Conservation (phyloP, 495 filamentous ascomycete genomes). For the Lophium mytilinum region DNA sequence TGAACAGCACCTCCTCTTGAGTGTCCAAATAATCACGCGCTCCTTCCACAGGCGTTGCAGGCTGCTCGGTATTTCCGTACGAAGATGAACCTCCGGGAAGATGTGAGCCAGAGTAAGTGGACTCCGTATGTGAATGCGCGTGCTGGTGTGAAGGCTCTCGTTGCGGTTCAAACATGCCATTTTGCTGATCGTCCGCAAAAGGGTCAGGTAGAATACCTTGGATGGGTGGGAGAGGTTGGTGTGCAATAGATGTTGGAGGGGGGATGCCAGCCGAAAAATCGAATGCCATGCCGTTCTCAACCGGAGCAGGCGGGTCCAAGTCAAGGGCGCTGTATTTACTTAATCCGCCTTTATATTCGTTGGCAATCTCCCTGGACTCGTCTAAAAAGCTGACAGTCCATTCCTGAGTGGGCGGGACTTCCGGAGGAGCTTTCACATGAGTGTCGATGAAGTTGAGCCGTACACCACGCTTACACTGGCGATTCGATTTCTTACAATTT, state of each 20-base stretch:
- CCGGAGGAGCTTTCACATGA: conserved; percentile 60
- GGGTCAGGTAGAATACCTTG: conserved; percentile 34
- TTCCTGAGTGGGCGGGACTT: conserved; percentile 47
- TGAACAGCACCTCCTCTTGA: conserved; percentile 69
- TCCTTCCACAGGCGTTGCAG: conserved; percentile 26
- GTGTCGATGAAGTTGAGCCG: conserved; percentile 91
- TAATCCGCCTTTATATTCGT: conserved; percentile 79
- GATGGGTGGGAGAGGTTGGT: conserved; percentile 40
- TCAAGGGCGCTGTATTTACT: conserved; percentile 59
- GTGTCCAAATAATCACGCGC: conserved; percentile 49
- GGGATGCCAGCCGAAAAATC: conserved; percentile 35
- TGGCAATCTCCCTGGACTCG: conserved; percentile 84
- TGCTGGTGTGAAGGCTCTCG: conserved; percentile 26
- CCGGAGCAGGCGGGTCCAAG: conserved; percentile 27
- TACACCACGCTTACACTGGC: conserved; percentile 78
- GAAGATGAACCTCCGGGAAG: conserved; percentile 19
- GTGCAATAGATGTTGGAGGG: conserved; percentile 28
- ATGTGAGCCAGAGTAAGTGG: conserved; percentile 27
- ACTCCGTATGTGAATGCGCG: conserved; percentile 28
- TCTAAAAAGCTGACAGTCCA: conserved; percentile 77
- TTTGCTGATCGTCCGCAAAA: conserved; percentile 28
- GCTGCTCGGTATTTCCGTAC: conserved; percentile 36
- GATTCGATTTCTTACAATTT: conserved; percentile 84
- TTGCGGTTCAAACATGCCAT: conserved; percentile 21
- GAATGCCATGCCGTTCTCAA: conserved; percentile 34